Conservation (phyloP, 768 basidiomycete species). For the Mycena galericulata region DNA sequence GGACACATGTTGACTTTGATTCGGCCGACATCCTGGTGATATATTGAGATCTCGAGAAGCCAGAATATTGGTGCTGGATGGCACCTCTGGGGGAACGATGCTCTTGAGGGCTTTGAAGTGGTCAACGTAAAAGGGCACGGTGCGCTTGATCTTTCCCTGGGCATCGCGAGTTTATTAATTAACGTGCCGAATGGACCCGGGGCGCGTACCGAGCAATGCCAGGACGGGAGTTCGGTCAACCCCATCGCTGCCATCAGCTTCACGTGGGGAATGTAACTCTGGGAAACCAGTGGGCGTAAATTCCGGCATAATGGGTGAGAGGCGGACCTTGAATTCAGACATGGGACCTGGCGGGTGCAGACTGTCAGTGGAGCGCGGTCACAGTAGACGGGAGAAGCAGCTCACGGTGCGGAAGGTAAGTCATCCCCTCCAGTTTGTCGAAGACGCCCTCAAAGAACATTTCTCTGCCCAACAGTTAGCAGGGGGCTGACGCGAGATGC, state of each 20-base stretch:
- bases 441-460: conserved; percentile 77
- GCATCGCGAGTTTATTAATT: conserved; percentile 35
- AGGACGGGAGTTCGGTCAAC: conserved; percentile 50
- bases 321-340: conserved; percentile 61
- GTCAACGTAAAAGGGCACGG: conserved; percentile 70
- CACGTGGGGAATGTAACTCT: conserved; percentile 63
- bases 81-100: conserved; percentile 66
- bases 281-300: background rate
- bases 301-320: background rate
- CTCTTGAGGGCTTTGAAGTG: conserved; percentile 73
- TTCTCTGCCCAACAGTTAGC: conserved; percentile 47
- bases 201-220: conserved; percentile 56
- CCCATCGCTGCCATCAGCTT: conserved; percentile 55
- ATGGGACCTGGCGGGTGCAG: conserved; percentile 52
- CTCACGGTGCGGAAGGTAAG: conserved; percentile 61
- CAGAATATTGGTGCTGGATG: conserved; percentile 2
- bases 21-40: conserved; percentile 65
- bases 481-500: background rate
- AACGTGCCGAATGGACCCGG: conserved; percentile 21
- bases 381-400: conserved; percentile 27
- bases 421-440: conserved; percentile 75
- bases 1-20: conserved; percentile 81
- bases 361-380: conserved; percentile 11
- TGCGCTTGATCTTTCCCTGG: conserved; percentile 73
- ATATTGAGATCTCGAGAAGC: conserved; percentile 23